These are phyloP conservation scores for Zasmidium citrigriseum DNA, from an alignment of 2,329 filamentous ascomycete genomes.

Conservation along the genomic window DNA sequence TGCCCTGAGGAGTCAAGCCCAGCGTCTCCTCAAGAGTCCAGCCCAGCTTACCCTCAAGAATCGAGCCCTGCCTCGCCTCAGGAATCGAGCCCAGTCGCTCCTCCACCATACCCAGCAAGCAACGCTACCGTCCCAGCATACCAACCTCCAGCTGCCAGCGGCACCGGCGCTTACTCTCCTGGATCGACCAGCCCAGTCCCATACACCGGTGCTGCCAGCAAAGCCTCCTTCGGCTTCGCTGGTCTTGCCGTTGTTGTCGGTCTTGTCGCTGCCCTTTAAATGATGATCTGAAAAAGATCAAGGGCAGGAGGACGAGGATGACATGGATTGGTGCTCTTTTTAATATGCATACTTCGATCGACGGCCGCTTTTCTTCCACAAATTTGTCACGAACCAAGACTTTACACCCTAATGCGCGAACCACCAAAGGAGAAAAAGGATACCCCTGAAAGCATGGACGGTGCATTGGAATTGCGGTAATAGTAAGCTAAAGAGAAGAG, in stretches of 20 bases:
- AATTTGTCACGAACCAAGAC: neutral
- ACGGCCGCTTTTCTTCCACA: neutral
- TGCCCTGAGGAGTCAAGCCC: neutral
- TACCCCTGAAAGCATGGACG: neutral
- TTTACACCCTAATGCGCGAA: neutral
- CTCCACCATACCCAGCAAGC: neutral
- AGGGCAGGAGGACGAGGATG: neutral
- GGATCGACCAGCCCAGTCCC: neutral
- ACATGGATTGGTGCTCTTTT: neutral
- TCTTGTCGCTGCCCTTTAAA: constrained; percentile 9
- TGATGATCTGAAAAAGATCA: neutral
- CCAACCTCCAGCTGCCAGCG: neutral
- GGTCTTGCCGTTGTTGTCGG: constrained; percentile 8
- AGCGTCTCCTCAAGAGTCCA: no score
- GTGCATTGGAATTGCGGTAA: neutral
- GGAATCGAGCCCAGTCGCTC: neutral
- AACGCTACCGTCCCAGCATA: constrained; percentile 1
- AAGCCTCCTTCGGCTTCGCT: constrained; percentile 8
- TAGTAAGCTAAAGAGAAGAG: neutral
- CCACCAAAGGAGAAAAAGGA: neutral
- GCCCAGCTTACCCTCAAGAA: neutral
- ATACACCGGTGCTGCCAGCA: constrained; percentile 11
- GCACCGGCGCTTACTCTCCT: constrained; percentile 1
- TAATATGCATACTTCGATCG: neutral
- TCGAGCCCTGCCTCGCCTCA: neutral